Evolutionary conservation across 202 grass and related monocot species (phyloP).

Genomic region (Tripidium arundinaceum): DNA sequence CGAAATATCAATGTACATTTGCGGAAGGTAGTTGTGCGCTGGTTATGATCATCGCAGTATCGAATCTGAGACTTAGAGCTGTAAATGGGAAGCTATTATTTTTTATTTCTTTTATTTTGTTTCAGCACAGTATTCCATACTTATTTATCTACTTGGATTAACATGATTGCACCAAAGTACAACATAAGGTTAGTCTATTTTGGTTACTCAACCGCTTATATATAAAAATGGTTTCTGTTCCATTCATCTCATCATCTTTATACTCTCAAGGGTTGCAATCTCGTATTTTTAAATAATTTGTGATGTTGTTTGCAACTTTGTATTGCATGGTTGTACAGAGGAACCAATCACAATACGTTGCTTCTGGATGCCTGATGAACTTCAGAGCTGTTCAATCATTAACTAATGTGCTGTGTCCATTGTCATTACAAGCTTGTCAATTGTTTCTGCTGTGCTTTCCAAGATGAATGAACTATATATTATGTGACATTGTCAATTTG

Average conservation of each 20-base stretch:
- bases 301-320: not conserved
- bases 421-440: constrained; percentile 1
- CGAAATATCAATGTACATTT: constrained; percentile 41
- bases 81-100: constrained; percentile 35
- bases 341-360: not conserved
- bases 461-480: not conserved
- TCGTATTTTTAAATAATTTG: constrained; percentile 8
- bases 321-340: not conserved
- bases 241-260: not conserved
- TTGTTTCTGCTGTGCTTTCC: constrained; percentile 12
- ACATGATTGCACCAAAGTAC: constrained; percentile 10
- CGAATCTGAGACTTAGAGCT: constrained; percentile 17
- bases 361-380: not conserved
- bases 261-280: not conserved
- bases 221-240: not conserved
- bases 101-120: constrained; percentile 26
- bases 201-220: not conserved
- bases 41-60: constrained; percentile 7
- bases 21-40: not conserved
- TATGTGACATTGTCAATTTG: not conserved
- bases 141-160: constrained; percentile 2
- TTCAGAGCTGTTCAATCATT: not conserved
- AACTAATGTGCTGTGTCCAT: constrained; percentile 4
- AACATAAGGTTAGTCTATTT: not conserved
- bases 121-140: not conserved